Evolutionary conservation across 2,329 filamentous ascomycete species (phyloP).

Genomic region (Arthrinium phaeospermum): DNA sequence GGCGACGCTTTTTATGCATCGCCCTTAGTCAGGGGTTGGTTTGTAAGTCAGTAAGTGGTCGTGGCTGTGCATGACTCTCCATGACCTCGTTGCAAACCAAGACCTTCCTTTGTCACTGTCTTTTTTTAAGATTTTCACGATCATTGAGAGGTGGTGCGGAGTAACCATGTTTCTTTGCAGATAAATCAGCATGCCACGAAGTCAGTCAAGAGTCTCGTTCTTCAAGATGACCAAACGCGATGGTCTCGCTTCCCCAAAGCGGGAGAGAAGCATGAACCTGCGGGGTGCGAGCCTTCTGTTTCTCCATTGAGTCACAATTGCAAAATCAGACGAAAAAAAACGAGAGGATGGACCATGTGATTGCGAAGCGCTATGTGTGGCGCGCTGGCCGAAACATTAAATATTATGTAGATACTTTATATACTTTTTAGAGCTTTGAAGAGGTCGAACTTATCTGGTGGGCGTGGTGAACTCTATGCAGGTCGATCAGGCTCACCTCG

Average conservation of each 20-base stretch:
- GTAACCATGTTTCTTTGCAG: neutral
- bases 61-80: neutral
- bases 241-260: neutral
- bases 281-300: neutral
- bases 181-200: neutral
- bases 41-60: no score
- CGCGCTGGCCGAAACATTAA: neutral
- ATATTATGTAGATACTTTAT: neutral
- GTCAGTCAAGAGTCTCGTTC: neutral
- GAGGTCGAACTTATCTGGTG: neutral
- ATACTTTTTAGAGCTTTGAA: neutral
- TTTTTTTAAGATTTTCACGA: neutral
- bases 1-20: neutral
- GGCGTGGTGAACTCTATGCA: neutral
- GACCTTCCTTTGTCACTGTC: neutral
- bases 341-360: neutral
- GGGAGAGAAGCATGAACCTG: neutral
- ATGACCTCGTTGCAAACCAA: neutral
- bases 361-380: neutral
- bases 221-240: neutral
- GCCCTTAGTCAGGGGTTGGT: neutral
- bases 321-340: neutral
- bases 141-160: no score
- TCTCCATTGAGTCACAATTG: neutral
- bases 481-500: neutral